phyloP scores from a whole-genome alignment of 1,284 basidiomycete genomes.

The Ganoderma leucocontextum region DNA sequence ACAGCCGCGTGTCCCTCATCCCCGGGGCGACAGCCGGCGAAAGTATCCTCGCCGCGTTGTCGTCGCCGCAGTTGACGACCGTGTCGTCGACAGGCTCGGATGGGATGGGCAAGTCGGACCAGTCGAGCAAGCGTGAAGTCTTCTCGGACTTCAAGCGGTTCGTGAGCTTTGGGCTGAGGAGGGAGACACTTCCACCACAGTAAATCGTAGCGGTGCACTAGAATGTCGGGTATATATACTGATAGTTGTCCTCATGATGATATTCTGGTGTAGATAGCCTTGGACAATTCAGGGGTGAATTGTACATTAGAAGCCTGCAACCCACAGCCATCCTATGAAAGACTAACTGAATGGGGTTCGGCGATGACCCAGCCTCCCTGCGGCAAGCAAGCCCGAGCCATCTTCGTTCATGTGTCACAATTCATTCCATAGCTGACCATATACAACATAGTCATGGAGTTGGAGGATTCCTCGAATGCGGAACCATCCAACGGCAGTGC shows the following conservation, averaged over 20 bases:
- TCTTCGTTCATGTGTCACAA: too few species aligned
- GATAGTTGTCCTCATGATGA: too few species aligned
- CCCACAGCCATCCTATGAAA: too few species aligned
- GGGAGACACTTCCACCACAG: constrained; percentile 62
- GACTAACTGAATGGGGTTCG: too few species aligned
- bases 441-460: not conserved
- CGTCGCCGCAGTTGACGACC: constrained; percentile 64
- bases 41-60: constrained; percentile 63
- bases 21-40: constrained; percentile 48
- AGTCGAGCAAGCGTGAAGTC: constrained; percentile 69
- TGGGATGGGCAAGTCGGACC: constrained; percentile 48
- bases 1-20: constrained; percentile 61
- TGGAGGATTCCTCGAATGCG: not conserved
- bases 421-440: too few species aligned
- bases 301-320: too few species aligned
- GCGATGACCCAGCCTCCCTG: too few species aligned
- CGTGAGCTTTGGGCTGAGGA: constrained; percentile 84
- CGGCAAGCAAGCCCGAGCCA: too few species aligned
- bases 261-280: too few species aligned
- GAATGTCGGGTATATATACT: not conserved
- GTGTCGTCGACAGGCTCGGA: constrained; percentile 57
- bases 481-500: constrained; percentile 6
- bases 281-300: too few species aligned
- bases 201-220: constrained; percentile 20
- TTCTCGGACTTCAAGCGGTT: constrained; percentile 88